These are phyloP conservation scores for Xylariales sp. DNA, from an alignment of 2,329 filamentous ascomycete genomes.

Conservation along the genomic window DNA sequence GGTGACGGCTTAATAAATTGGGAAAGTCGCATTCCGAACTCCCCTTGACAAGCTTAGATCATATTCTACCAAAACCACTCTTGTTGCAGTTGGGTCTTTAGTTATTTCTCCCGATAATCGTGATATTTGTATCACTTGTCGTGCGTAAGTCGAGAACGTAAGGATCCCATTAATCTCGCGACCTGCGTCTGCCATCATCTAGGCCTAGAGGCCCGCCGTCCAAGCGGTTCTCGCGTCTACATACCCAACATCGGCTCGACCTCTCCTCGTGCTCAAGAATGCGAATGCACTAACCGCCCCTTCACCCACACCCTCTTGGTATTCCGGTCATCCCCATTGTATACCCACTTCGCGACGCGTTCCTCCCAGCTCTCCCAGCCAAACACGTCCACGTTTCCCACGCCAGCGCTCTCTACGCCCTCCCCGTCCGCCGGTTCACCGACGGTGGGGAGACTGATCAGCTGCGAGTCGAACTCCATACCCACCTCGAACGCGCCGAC, in stretches of 20 bases:
- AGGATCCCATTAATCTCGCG: too few species aligned
- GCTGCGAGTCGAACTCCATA: slow-evolving; percentile 87
- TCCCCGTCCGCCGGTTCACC: slow-evolving; percentile 33
- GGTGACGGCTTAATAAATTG: too few species aligned
- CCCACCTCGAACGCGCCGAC: slow-evolving; percentile 82
- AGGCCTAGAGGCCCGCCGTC: too few species aligned
- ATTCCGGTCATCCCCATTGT: slow-evolving; percentile 88
- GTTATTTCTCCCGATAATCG: too few species aligned
- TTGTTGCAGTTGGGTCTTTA: too few species aligned
- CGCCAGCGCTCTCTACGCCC: slow-evolving; percentile 27
- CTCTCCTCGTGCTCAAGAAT: not conserved
- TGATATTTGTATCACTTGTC: too few species aligned
- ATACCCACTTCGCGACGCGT: slow-evolving; percentile 88
- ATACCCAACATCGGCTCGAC: not conserved
- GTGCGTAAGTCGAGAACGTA: too few species aligned
- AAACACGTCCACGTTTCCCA: slow-evolving; percentile 78
- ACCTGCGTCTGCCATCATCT: too few species aligned
- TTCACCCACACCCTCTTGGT: slow-evolving; percentile 84
- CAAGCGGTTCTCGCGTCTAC: not conserved
- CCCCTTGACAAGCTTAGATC: too few species aligned
- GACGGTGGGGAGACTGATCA: slow-evolving; percentile 60
- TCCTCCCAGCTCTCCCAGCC: slow-evolving; percentile 89
- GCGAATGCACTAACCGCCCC: slow-evolving; percentile 69
- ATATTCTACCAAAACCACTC: too few species aligned
- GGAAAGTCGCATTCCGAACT: too few species aligned